Conservation (phyloP, 352 stramenopile species). For the Globisporangium cederbergense region DNA sequence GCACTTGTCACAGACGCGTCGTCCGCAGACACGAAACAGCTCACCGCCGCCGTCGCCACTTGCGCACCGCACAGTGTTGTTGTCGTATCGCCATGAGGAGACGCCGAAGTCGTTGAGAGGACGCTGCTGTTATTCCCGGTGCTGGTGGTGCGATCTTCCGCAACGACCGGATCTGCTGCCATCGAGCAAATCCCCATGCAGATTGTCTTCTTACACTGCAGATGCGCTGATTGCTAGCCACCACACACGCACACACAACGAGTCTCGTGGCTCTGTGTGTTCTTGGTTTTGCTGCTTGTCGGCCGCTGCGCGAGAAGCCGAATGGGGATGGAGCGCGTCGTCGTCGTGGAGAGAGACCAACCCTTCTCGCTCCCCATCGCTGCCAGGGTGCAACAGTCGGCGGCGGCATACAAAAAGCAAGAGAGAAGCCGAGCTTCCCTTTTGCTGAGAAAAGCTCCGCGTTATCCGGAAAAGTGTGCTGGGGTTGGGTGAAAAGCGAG, state of each 20-base stretch:
- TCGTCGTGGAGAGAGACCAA: not conserved
- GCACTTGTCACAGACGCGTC: not conserved
- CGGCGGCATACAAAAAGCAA: conserved; percentile 1
- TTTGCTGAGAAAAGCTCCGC: not conserved
- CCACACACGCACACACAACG: not conserved
- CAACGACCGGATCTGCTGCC: conserved; percentile 6
- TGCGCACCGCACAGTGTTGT: not conserved
- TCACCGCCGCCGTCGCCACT: not conserved
- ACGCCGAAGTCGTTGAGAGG: not conserved
- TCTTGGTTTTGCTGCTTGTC: conserved; percentile 2
- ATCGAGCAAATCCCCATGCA: conserved; percentile 12
- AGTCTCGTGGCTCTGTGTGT: not conserved
- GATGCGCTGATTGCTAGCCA: not conserved
- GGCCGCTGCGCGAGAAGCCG: conserved; percentile 3
- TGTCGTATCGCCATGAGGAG: not conserved
- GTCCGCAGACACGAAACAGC: not conserved
- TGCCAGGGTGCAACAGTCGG: conserved; percentile 2
- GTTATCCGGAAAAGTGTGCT: not conserved
- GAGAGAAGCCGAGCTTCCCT: not conserved
- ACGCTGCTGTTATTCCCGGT: not conserved
- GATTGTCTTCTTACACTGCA: not conserved
- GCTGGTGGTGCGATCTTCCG: conserved; percentile 10
- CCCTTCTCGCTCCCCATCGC: conserved; percentile 6
- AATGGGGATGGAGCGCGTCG: conserved; percentile 8
- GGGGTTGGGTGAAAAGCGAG: not conserved